A percentile compares a stretch with the other conserved stretches of the same genome.
Conservation (phyloP, 2,329 filamentous ascomycete genomes). For the Alternaria dauci region DNA sequence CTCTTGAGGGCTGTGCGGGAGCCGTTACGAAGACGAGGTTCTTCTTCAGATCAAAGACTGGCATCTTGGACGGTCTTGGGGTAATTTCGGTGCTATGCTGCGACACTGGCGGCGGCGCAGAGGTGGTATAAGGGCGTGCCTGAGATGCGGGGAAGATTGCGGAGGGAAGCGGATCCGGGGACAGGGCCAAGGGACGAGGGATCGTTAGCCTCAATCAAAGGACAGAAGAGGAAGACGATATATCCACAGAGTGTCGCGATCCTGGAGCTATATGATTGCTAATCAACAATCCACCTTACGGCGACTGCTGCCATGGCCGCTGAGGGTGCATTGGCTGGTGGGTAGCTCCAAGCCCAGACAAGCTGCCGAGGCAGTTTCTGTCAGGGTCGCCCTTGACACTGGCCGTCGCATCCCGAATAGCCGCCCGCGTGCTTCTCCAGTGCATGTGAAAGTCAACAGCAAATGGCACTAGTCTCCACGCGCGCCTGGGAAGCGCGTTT, state of each 20-base stretch:
- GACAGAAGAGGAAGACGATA: background rate
- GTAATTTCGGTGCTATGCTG: background rate
- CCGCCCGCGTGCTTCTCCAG: background rate
- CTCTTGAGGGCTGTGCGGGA: background rate
- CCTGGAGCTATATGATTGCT: background rate
- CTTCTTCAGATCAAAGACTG: conserved; percentile 44
- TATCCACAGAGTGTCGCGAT: background rate
- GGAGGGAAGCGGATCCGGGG: conserved; percentile 1
- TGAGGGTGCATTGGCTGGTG: conserved; percentile 2
- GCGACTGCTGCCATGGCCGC: background rate
- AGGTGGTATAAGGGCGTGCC: background rate
- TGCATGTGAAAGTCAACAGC: background rate
- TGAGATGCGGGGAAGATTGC: conserved; percentile 2
- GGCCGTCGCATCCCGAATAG: background rate
- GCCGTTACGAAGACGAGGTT: conserved; percentile 43
- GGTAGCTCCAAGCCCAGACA: conserved; percentile 10
- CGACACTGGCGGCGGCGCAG: background rate
- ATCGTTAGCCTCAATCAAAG: background rate
- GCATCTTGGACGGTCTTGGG: conserved; percentile 24
- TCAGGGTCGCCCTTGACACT: background rate
- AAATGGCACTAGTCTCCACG: background rate
- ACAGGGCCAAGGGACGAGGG: background rate
- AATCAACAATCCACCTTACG: conserved; percentile 2
- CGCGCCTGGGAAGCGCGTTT: background rate
- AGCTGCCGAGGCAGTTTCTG: conserved; percentile 12